Evolutionary conservation across 1,284 basidiomycete species (phyloP).

Genomic region (Puccinia horiana): DNA sequence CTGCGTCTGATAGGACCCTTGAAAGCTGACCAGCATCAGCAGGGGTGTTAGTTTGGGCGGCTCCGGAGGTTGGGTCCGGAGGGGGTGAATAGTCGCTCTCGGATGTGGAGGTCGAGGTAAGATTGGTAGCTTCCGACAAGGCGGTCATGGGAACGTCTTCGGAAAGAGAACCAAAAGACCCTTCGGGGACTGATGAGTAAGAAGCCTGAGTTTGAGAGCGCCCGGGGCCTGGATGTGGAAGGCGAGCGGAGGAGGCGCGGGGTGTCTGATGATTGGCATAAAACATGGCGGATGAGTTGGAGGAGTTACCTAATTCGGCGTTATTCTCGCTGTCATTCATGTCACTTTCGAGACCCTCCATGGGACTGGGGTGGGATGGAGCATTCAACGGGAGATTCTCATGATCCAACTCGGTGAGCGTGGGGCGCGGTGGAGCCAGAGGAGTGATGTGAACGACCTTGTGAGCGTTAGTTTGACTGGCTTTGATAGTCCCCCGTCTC

Average conservation of each 20-base stretch:
- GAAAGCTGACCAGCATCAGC: constrained; percentile 1
- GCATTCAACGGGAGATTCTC: constrained; percentile 29
- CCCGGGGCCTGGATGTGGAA: constrained; percentile 11
- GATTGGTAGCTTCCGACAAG: background rate
- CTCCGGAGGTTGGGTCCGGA: background rate
- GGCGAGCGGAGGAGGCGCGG: constrained; percentile 48
- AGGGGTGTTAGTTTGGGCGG: background rate
- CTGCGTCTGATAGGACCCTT: constrained; percentile 26
- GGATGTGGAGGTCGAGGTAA: background rate
- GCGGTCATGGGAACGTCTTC: background rate
- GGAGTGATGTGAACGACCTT: constrained; percentile 39
- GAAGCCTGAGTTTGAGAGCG: background rate
- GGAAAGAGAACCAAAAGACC: background rate
- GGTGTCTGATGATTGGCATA: constrained; percentile 36
- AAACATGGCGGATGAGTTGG: constrained; percentile 14
- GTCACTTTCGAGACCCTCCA: constrained; percentile 40
- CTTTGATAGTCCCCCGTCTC: constrained; percentile 46
- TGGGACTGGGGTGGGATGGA: constrained; percentile 6
- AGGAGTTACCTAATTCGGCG: background rate
- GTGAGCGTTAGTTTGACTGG: constrained; percentile 19
- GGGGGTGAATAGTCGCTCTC: constrained; percentile 11
- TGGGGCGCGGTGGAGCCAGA: constrained; percentile 27
- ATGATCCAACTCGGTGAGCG: constrained; percentile 37
- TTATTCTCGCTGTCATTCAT: constrained; percentile 2
- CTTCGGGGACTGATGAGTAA: background rate